Conservation (phyloP, 345 rosid species). For the Raphanus raphanistrum region DNA sequence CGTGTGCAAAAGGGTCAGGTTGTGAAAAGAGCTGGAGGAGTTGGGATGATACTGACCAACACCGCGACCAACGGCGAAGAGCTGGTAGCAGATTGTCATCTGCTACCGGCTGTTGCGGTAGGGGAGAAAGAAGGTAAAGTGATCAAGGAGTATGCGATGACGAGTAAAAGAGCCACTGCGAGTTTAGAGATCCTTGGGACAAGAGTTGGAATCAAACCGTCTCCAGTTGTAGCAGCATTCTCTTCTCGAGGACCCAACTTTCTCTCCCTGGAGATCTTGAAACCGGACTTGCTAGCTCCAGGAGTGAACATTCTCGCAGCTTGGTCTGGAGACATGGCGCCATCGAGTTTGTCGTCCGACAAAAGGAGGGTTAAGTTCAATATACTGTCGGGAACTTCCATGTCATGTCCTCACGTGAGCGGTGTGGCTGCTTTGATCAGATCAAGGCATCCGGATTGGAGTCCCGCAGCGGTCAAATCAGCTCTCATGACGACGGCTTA, state of each 20-base stretch:
- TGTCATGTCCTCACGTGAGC: constrained; percentile 97
- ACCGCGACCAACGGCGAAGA: constrained; percentile 81
- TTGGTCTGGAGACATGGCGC: constrained; percentile 66
- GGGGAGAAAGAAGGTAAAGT: constrained; percentile 77
- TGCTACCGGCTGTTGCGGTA: constrained; percentile 77
- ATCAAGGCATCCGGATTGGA: constrained; percentile 91
- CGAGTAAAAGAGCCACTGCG: constrained; percentile 48
- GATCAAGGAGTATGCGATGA: constrained; percentile 59
- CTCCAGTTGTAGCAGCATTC: constrained; percentile 75
- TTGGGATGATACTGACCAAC: constrained; percentile 65
- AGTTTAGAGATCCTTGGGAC: constrained; percentile 55
- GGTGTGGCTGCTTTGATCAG: constrained; percentile 87
- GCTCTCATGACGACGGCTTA: constrained; percentile 96
- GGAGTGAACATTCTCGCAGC: constrained; percentile 83
- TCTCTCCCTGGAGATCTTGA: constrained; percentile 58
- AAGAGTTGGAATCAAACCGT: constrained; percentile 59
- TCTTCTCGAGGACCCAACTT: constrained; percentile 75
- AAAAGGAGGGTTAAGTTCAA: constrained; percentile 69
- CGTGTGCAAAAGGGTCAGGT: constrained; percentile 65
- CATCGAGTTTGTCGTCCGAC: constrained; percentile 78
- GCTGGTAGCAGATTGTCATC: constrained; percentile 85
- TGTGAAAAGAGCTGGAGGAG: constrained; percentile 67
- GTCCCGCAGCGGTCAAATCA: constrained; percentile 86
- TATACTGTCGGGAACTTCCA: constrained; percentile 85
- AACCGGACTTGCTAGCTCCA: constrained; percentile 71